Percentiles rank a stretch among this genome's conserved stretches.
Conservation (phyloP, 176 grass and related monocot genomes). For the Olyra latifolia region DNA sequence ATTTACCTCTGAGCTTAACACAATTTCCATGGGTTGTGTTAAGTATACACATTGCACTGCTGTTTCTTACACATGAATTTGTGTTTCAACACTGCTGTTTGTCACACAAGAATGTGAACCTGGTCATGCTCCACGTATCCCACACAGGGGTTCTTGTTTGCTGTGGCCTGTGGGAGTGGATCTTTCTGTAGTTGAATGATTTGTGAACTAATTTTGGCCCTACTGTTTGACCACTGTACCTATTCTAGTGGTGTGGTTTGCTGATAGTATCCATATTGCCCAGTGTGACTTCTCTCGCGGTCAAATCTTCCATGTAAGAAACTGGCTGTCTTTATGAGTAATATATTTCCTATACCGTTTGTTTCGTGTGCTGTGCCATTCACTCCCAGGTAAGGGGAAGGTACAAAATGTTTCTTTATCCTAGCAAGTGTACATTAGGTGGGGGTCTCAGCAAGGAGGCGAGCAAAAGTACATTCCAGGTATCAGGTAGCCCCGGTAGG, state of each 20-base stretch:
- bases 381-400: background rate
- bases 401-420: background rate
- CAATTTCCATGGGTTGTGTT: background rate
- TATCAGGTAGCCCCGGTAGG: slow-evolving; percentile 47
- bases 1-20: background rate
- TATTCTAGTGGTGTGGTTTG: background rate
- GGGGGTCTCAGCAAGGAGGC: slow-evolving; percentile 29
- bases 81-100: background rate
- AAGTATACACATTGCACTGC: background rate
- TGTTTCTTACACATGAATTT: background rate
- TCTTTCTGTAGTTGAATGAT: background rate
- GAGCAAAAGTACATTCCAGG: slow-evolving; percentile 60
- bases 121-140: background rate
- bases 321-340: background rate
- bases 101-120: background rate
- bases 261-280: background rate
- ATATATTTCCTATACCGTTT: background rate
- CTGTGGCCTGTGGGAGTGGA: background rate
- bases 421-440: slow-evolving; percentile 22
- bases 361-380: background rate
- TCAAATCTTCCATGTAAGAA: background rate
- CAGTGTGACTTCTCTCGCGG: background rate
- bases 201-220: background rate
- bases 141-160: background rate
- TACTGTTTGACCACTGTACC: background rate